Base-by-base conservation (phyloP, 805 yeast species). In the Candida chilensis region DNA sequence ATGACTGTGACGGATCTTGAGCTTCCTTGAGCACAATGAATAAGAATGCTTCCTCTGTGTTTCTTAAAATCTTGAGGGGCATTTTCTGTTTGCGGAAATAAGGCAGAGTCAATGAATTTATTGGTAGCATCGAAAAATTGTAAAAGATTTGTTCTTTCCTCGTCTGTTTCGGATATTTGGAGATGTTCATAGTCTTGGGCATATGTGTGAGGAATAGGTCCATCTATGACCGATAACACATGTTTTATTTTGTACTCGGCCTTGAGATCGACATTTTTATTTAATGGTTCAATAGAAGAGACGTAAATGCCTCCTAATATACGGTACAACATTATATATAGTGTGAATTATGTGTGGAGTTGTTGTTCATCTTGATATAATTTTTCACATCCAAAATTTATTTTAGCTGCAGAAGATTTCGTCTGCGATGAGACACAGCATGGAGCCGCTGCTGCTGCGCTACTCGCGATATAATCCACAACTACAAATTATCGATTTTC, bases 281-380 rank as follows among this genome's bases (percentile, higher is more conserved):
- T 56, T 15, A 87, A 55, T 0, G 95, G 82, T 30, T 70, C 72
- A 14, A 79, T 59, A 1, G 92, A 74, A 4, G 95, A 87, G 11
- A 90, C 52, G 53, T 76, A 83, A 2, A 90, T 67, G 6, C 78
- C 78, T 16, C 94, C 94, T n/a, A n/a, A n/a, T n/a, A n/a, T n/a
- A n/a, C n/a, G n/a, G n/a, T n/a, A n/a, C n/a, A n/a, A n/a, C n/a
- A n/a, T n/a, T n/a, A n/a, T n/a, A n/a, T n/a, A n/a, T n/a, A n/a
- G n/a, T n/a, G n/a, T n/a, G n/a, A n/a, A n/a, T n/a, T n/a, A n/a
- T n/a, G n/a, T n/a, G n/a, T n/a, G n/a, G n/a, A n/a, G n/a, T n/a
- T n/a, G n/a, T n/a, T n/a, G n/a, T n/a, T n/a, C n/a, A n/a, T n/a
- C n/a, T n/a, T n/a, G n/a, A n/a, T n/a, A n/a, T n/a, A n/a, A n/a